A percentile compares a stretch with the other conserved stretches of the same genome.
Conservation (phyloP, 2,329 filamentous ascomycete species). For the Dactylellina parvicollis region DNA sequence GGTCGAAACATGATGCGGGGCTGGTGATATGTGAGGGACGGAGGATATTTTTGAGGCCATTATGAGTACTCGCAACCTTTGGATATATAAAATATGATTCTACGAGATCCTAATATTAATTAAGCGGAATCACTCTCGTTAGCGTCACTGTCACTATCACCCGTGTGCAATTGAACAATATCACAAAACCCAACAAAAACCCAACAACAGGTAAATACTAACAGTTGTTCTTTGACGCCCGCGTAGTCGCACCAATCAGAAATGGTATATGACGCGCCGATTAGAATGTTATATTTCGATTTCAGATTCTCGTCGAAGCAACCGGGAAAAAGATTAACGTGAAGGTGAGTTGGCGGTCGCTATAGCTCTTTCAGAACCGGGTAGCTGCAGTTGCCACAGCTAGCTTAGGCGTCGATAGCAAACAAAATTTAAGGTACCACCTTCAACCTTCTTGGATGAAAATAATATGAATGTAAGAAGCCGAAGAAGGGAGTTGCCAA, state of each 20-base stretch:
- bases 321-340: constrained; percentile 6
- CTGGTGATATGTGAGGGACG: constrained; percentile 27
- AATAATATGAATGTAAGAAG: constrained; percentile 6
- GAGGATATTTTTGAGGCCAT: constrained; percentile 28
- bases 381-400: constrained; percentile 38
- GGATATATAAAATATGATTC: constrained; percentile 13
- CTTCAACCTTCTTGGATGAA: no score
- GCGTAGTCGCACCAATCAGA: constrained; percentile 1
- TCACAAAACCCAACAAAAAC: constrained; percentile 16
- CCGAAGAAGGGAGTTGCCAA: not conserved
- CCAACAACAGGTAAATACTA: constrained; percentile 18
- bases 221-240: constrained; percentile 10
- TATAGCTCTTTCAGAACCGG: constrained; percentile 38
- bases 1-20: constrained; percentile 2
- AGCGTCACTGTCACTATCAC: constrained; percentile 15
- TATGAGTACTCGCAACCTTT: not conserved
- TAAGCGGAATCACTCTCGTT: constrained; percentile 23
- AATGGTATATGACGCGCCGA: constrained; percentile 1
- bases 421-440: constrained; percentile 16
- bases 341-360: constrained; percentile 43
- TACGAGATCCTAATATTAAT: constrained; percentile 11
- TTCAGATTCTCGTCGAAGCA: constrained; percentile 5
- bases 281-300: no score
- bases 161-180: not conserved
- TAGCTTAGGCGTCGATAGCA: constrained; percentile 3